phyloP scores from a whole-genome alignment of 2,329 filamentous ascomycete genomes.

The Penicillium sp. region DNA sequence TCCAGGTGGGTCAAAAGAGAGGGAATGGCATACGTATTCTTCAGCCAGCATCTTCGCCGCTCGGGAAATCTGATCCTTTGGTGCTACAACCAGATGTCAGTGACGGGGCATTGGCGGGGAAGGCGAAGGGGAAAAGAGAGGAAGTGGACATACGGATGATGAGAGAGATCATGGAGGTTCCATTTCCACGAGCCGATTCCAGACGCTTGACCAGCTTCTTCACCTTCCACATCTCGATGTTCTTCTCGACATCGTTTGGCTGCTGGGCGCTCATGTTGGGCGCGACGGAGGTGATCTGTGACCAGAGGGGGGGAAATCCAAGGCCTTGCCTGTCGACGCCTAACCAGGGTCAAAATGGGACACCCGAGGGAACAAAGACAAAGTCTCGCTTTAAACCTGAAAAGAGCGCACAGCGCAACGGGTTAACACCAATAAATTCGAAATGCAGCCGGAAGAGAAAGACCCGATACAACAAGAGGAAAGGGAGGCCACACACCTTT shows the following conservation, averaged over 20 bases:
- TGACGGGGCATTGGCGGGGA: constrained; percentile 16
- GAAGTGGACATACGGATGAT: constrained; percentile 77
- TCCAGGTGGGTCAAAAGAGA: constrained; percentile 12
- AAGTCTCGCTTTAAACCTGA: constrained; percentile 19
- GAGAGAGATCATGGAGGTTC: constrained; percentile 98
- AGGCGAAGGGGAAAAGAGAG: not conserved
- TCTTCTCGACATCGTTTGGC: constrained; percentile 96
- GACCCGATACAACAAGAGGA: not conserved
- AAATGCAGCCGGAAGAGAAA: not conserved
- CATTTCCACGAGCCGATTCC: constrained; percentile 94
- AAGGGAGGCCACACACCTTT: constrained; percentile 10
- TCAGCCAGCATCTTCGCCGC: constrained; percentile 99
- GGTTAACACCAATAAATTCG: not conserved
- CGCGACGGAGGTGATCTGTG: constrained; percentile 29
- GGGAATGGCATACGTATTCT: constrained; percentile 74
- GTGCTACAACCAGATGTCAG: constrained; percentile 56
- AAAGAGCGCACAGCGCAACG: not conserved
- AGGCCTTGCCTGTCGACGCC: constrained; percentile 25
- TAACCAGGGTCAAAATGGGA: constrained; percentile 20
- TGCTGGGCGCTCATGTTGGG: constrained; percentile 72
- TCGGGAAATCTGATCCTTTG: constrained; percentile 96
- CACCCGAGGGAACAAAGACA: constrained; percentile 22
- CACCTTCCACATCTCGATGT: constrained; percentile 85
- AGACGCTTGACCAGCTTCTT: constrained; percentile 99
- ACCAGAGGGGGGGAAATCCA: constrained; percentile 22